A percentile compares a stretch with the other conserved stretches of the same genome.
phyloP scores from a whole-genome alignment of 2,329 filamentous ascomycete species.

The Aspergillus pseudoviridinutans region DNA sequence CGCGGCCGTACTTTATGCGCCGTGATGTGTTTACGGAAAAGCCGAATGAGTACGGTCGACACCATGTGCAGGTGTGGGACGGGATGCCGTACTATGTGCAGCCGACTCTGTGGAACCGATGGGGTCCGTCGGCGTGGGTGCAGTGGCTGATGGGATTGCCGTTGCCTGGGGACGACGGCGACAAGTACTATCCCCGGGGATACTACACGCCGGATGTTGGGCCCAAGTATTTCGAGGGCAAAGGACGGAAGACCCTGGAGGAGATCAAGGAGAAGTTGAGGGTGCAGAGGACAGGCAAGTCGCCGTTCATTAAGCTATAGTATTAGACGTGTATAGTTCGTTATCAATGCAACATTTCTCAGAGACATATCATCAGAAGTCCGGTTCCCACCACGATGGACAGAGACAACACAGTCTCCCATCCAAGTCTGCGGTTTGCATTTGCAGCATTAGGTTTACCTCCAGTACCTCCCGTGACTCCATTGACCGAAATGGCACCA shows the following conservation, averaged over 20 bases:
- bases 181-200: constrained; percentile 48
- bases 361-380: not conserved
- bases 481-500: not conserved
- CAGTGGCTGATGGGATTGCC: constrained; percentile 44
- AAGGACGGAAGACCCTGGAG: constrained; percentile 39
- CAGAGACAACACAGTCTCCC: not conserved
- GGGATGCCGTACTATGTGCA: constrained; percentile 64
- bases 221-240: constrained; percentile 52
- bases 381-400: not conserved
- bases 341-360: constrained; percentile 31
- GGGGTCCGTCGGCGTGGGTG: constrained; percentile 55
- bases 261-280: constrained; percentile 40
- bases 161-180: constrained; percentile 47
- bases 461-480: not conserved
- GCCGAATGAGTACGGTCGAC: constrained; percentile 53
- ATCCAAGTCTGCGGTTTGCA: not conserved
- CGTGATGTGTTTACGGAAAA: constrained; percentile 40
- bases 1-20: constrained; percentile 47
- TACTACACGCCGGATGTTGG: constrained; percentile 57
- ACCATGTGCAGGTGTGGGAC: constrained; percentile 51
- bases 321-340: constrained; percentile 40
- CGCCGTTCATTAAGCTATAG: constrained; percentile 1
- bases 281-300: constrained; percentile 17
- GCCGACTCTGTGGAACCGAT: constrained; percentile 58
- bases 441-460: not conserved